Conservation (phyloP, 441 rosid genomes). For the Dalechampia spathulata region DNA sequence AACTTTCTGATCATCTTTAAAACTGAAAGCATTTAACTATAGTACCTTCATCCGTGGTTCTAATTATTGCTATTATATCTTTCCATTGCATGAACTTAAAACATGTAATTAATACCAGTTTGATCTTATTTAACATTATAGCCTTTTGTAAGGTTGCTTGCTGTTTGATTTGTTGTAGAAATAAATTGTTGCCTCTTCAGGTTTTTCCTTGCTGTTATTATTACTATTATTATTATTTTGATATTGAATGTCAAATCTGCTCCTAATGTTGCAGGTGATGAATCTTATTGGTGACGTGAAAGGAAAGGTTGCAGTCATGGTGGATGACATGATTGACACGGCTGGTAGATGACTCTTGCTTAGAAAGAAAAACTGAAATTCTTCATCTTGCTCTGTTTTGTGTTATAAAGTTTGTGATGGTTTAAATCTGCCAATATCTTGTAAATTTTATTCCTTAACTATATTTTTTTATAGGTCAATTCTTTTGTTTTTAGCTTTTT, state of each 20-base stretch:
- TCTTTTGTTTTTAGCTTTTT: neutral
- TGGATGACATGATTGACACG: constrained; percentile 98
- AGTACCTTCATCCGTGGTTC: neutral
- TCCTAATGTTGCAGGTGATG: constrained; percentile 62
- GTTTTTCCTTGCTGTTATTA: too few relatives aligned
- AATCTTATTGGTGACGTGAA: constrained; percentile 89
- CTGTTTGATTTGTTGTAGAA: neutral
- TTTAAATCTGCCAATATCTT: neutral
- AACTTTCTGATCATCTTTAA: neutral
- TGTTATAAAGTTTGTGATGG: neutral
- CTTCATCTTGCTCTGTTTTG: neutral
- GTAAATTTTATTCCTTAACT: neutral
- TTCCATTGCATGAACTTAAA: neutral
- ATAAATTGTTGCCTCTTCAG: too few relatives aligned
- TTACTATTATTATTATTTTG: too few relatives aligned
- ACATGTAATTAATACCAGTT: neutral
- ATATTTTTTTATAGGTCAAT: neutral
- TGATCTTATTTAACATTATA: neutral
- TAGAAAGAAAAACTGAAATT: neutral
- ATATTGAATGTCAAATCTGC: neutral
- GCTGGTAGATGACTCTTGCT: constrained; percentile 50
- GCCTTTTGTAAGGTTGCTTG: neutral
- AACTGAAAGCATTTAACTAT: neutral
- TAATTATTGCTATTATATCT: neutral
- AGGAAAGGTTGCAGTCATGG: constrained; percentile 96